Evolutionary conservation across 1,139 yeast genomes (phyloP), one percentile per base, ranked within the genome.

Genomic region (Wickerhamomyces sp.): DNA sequence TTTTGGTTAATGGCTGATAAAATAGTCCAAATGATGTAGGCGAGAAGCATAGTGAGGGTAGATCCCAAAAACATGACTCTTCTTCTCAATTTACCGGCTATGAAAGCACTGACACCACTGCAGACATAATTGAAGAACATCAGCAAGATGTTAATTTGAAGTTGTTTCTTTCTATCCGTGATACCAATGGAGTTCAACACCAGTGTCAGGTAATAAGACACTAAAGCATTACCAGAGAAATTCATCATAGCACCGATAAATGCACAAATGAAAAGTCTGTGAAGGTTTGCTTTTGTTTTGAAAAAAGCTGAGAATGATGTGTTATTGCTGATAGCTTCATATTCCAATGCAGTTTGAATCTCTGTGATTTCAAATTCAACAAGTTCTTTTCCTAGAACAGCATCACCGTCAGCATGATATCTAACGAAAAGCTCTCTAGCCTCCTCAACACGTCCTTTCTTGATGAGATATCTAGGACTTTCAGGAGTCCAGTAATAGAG

Each of bases 351-450:
- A 15, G 57, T 47, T 43, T 57, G 58, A 38, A 68, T 68, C 50
- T 68, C 73, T 35, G 50, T 50, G 45, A 68, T 40, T 51, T 68
- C 74, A 42, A 61, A 63, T 4, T 64, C 62, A 31, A 67, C 30
- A 68, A 53, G 3, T 46, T 55, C 16, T 47, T 38, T 22, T 50
- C 45, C 58, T 17, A 15, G 18, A 13, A 44, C 44, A 11, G 57
- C 52, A 13, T 16, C 13, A 31, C 55, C 42, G 32, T 70, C 72
- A 18, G 57, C 58, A 46, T 70, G 74, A 33, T 46, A 47, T 30
- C 59, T 61, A 17, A 46, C 36, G 37, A 69, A 54, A 35, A 62
- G 40, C 4, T 35, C 39, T 41, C 66, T 57, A 2, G 44, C 44
- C 17, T 40, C 37, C 2, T 35, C 36, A 16, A 3, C n/a, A 23